Base-by-base conservation (phyloP, 1,284 basidiomycete genomes). In the Fomitopsis betulina region DNA sequence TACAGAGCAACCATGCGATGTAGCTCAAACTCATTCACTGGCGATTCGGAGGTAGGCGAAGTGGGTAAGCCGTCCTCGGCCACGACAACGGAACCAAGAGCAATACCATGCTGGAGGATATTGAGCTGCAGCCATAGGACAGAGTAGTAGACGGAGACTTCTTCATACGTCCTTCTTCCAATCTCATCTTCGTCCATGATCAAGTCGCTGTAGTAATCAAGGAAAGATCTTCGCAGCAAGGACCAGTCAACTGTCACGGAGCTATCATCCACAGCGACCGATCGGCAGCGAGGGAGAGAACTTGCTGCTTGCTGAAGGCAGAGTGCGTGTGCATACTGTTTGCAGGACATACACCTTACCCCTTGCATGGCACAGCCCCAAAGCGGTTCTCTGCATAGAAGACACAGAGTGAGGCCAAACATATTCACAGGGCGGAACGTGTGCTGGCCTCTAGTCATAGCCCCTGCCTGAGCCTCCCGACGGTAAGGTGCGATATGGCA, bases 331-430 rank as follows among this genome's bases (percentile, higher is more conserved):
- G 79, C 78, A 60, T 90, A 85, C 19, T 80, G 76, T 51, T 78
- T 77, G 70, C 91, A 94, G 1, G 73, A 72, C 12, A 68, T 67
- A 67, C 91, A 94, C 55, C 80, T 81, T 30, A 87, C 69, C 0
- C 82, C 88, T 70, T 93, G 90, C 27, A 72, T 70, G 12, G 76
- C 72, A 55, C 74, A 77, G 0, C 91, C 91, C 90, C 91, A 93
- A 3, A 93, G 75, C 3, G 91, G 91, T 49, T 78, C 71, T 17
- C 72, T 76, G 68, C 91, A 94, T 15, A 80, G 68, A 58, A 80
- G 78, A 66, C 91, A 94, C 2, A 89, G 75, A 8, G 82, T 81
- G 8, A 92, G 71, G 25, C 84, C 87, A 72, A 93, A 92, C 19
- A 90, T 70, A 65, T 89, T 91, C 61, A 85, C 80, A 5, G 74